These are phyloP conservation scores for Fusarium citri DNA, from an alignment of 2,329 filamentous ascomycete species.

Conservation along the genomic window DNA sequence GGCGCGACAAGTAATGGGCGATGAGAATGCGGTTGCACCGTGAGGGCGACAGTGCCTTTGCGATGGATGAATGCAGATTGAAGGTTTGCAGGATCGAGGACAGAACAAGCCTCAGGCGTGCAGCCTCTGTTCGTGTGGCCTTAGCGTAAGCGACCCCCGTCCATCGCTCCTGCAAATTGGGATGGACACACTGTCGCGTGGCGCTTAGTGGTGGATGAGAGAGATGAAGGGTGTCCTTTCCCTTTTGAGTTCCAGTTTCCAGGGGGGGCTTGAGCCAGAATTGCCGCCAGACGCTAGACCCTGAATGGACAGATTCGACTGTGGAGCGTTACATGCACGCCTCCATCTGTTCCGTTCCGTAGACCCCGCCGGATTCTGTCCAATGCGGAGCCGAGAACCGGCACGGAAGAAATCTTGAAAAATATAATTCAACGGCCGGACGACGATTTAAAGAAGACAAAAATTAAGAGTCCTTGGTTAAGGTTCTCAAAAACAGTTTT, in stretches of 20 bases:
- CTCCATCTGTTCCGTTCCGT: slow-evolving; percentile 20
- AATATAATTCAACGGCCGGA: slow-evolving; percentile 9
- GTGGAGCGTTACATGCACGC: slow-evolving; percentile 35
- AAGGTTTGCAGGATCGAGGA: slow-evolving; percentile 35
- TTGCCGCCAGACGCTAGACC: slow-evolving; percentile 41
- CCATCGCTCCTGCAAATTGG: slow-evolving; percentile 31
- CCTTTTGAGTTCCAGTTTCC: neutral
- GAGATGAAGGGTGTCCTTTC: slow-evolving; percentile 10
- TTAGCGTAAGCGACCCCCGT: slow-evolving; percentile 19
- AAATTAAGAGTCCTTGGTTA: neutral
- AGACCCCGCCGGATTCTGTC: slow-evolving; percentile 24
- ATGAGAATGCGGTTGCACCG: slow-evolving; percentile 21
- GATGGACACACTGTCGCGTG: slow-evolving; percentile 39
- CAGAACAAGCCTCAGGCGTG: slow-evolving; percentile 21
- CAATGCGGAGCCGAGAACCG: slow-evolving; percentile 37
- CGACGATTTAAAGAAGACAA: neutral
- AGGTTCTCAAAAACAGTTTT: neutral
- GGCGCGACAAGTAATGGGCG: slow-evolving; percentile 1
- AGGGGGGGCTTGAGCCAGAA: slow-evolving; percentile 15
- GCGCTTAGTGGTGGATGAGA: slow-evolving; percentile 31
- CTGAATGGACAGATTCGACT: slow-evolving; percentile 2
- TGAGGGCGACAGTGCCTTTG: slow-evolving; percentile 31
- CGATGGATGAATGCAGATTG: slow-evolving; percentile 32
- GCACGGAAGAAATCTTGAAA: slow-evolving; percentile 34
- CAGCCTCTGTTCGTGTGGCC: slow-evolving; percentile 18